Percentiles rank a stretch among this genome's conserved stretches.
Evolutionary conservation across 2,329 filamentous ascomycete genomes (phyloP).

Genomic region (Colletotrichum paranaense): DNA sequence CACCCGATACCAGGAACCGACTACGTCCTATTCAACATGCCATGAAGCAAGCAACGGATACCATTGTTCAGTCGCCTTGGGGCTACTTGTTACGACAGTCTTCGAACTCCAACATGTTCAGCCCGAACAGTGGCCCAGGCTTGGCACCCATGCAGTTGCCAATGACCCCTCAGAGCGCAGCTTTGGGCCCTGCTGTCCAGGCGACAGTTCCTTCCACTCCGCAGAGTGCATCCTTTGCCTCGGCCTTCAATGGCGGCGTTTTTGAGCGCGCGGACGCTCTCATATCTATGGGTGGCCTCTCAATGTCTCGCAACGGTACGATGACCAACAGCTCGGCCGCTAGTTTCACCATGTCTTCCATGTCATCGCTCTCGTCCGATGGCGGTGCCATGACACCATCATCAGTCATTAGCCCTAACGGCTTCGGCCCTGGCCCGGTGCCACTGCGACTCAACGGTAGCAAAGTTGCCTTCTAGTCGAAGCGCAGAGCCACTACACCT

Average conservation of each 20-base stretch:
- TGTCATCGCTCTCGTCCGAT: conserved; percentile 55
- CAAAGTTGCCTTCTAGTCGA: conserved; percentile 50
- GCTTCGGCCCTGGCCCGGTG: conserved; percentile 36
- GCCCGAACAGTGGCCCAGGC: conserved; percentile 39
- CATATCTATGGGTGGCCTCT: conserved; percentile 67
- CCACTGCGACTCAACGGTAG: conserved; percentile 51
- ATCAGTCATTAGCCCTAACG: conserved; percentile 46
- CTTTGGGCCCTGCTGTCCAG: conserved; percentile 88
- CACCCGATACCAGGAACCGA: conserved; percentile 76
- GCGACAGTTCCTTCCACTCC: conserved; percentile 85
- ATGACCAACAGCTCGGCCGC: conserved; percentile 50
- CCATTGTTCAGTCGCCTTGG: conserved; percentile 74
- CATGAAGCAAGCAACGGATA: conserved; percentile 81
- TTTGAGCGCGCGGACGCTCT: conserved; percentile 70
- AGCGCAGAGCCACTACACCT: conserved; percentile 30
- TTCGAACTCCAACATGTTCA: conserved; percentile 31
- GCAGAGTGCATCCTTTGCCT: conserved; percentile 66
- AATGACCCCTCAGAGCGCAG: conserved; percentile 89
- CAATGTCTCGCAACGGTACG: conserved; percentile 64
- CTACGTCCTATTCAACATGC: conserved; percentile 85
- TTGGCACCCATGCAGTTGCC: conserved; percentile 64
- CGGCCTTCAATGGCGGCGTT: conserved; percentile 67
- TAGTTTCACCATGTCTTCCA: conserved; percentile 42
- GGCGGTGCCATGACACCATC: conserved; percentile 47
- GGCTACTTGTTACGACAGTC: conserved; percentile 53